Percentiles rank a stretch among this genome's conserved stretches.
phyloP scores from a whole-genome alignment of 164 flowering plant genomes.

The Chimonanthus salicifolius region DNA sequence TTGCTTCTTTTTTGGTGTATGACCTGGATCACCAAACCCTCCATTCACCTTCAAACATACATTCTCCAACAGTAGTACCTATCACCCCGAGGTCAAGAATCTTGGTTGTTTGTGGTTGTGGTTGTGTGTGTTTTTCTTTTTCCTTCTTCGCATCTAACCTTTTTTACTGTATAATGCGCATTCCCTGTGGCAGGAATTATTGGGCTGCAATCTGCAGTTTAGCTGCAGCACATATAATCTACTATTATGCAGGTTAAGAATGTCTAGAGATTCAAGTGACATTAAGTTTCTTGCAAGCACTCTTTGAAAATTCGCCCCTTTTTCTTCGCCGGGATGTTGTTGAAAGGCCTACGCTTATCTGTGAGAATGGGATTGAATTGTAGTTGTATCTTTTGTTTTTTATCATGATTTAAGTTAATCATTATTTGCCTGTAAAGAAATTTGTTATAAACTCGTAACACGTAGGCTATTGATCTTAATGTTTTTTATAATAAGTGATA shows the following conservation, averaged over 20 bases:
- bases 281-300: background rate
- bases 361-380: background rate
- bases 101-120: background rate
- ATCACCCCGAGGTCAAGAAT: background rate
- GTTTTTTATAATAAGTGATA: too few relatives aligned
- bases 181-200: constrained; percentile 54
- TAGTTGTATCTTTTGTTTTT: background rate
- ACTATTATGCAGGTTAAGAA: background rate
- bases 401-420: background rate
- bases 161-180: background rate
- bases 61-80: background rate
- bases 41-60: background rate
- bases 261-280: background rate
- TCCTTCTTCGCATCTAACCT: background rate
- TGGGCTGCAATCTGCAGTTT: constrained; percentile 76
- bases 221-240: constrained; percentile 5
- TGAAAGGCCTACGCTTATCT: background rate
- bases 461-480: too few relatives aligned
- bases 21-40: background rate
- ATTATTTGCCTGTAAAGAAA: background rate
- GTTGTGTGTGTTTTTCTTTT: background rate
- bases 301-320: background rate
- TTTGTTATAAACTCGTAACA: too few relatives aligned
- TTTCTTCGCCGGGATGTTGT: background rate
- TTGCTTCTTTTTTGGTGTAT: background rate